These are phyloP conservation scores for Paecilomyces formosus DNA, from an alignment of 2,329 filamentous ascomycete genomes.

Conservation along the genomic window DNA sequence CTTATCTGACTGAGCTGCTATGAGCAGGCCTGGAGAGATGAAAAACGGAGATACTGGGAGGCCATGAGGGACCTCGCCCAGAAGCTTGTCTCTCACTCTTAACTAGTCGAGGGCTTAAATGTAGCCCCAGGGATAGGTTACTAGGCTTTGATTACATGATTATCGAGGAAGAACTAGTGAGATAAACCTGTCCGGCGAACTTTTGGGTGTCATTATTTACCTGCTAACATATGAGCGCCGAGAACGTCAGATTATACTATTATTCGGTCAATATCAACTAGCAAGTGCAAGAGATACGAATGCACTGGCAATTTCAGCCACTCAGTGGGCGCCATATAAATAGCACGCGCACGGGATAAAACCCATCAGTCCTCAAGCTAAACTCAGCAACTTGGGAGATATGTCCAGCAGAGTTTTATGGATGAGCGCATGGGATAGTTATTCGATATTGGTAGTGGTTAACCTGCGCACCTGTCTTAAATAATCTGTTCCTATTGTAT, in stretches of 20 bases:
- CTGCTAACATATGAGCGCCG: neutral
- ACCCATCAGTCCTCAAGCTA: too few relatives aligned
- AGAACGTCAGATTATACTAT: neutral
- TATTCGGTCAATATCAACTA: neutral
- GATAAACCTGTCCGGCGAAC: neutral
- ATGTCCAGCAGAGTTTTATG: neutral
- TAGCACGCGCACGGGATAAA: too few relatives aligned
- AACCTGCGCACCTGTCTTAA: neutral
- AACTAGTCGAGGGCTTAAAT: neutral
- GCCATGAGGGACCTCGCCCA: conserved; percentile 11
- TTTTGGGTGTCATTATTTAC: neutral
- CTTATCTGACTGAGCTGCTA: neutral
- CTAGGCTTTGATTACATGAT: neutral
- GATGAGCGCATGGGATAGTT: neutral
- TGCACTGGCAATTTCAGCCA: neutral
- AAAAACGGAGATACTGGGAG: conserved; percentile 10
- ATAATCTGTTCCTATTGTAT: neutral
- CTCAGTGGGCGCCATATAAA: too few relatives aligned
- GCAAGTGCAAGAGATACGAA: neutral
- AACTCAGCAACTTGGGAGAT: neutral
- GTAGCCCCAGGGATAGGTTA: too few relatives aligned
- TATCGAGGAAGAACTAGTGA: neutral
- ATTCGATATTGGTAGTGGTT: neutral
- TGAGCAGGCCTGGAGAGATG: conserved; percentile 9
- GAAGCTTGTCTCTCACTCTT: conserved; percentile 7